Evolutionary conservation across 2,329 filamentous ascomycete genomes (phyloP).

Genomic region (Cladosporium sp.): DNA sequence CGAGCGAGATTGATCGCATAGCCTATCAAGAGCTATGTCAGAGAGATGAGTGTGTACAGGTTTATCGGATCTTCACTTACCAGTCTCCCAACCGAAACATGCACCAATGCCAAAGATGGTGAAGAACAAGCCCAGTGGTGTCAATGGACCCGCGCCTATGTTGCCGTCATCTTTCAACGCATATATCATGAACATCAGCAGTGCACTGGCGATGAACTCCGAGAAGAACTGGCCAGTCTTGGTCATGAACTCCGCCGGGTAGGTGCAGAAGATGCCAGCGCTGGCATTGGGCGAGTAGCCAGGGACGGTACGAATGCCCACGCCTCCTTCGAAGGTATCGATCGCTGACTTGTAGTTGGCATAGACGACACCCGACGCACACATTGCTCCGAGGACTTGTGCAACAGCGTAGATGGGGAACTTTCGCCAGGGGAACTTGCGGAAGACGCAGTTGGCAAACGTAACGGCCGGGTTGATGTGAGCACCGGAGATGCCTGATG

Average conservation of each 20-base stretch:
- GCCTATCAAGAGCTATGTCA: slow-evolving; percentile 34
- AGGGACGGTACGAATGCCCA: slow-evolving; percentile 56
- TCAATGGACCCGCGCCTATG: slow-evolving; percentile 53
- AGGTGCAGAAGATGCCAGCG: slow-evolving; percentile 70
- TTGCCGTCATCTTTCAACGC: slow-evolving; percentile 57
- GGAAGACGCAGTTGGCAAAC: slow-evolving; percentile 64
- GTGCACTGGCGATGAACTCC: slow-evolving; percentile 63
- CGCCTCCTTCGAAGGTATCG: slow-evolving; percentile 42
- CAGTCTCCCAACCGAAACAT: slow-evolving; percentile 70
- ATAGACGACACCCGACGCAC: slow-evolving; percentile 45
- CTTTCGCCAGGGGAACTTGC: slow-evolving; percentile 59
- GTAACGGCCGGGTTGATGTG: slow-evolving; percentile 56
- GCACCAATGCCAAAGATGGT: slow-evolving; percentile 69
- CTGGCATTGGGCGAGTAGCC: slow-evolving; percentile 54
- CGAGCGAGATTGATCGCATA: slow-evolving; percentile 72
- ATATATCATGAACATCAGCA: slow-evolving; percentile 70
- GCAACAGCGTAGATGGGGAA: slow-evolving; percentile 64
- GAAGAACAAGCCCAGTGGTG: slow-evolving; percentile 64
- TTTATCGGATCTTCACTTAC: too few species aligned
- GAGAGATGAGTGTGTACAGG: too few species aligned
- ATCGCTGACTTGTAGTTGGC: slow-evolving; percentile 40
- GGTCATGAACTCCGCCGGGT: slow-evolving; percentile 63
- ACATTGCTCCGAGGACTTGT: slow-evolving; percentile 58
- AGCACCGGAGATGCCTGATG: slow-evolving; percentile 30
- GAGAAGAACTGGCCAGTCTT: slow-evolving; percentile 66